These are phyloP conservation scores for Fusarium nisikadoi DNA, from an alignment of 2,329 filamentous ascomycete genomes.

Conservation along the genomic window DNA sequence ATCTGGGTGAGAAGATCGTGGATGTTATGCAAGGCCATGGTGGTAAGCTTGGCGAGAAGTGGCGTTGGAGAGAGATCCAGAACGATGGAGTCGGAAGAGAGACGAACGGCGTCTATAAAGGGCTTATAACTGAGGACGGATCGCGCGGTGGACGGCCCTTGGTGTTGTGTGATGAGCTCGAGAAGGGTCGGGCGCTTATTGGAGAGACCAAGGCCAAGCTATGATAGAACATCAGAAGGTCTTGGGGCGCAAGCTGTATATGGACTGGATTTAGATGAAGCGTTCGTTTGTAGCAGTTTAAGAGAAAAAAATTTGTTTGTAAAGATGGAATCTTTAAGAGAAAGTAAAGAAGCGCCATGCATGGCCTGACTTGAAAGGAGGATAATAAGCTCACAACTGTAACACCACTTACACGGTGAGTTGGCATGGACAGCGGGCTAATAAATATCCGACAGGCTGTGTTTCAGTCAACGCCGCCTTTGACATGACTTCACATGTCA, in stretches of 20 bases:
- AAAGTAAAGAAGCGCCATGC: neutral
- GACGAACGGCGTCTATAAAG: constrained; percentile 51
- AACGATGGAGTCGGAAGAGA: constrained; percentile 49
- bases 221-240: constrained; percentile 37
- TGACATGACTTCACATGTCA: neutral
- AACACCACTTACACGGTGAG: constrained; percentile 5
- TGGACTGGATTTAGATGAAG: constrained; percentile 18
- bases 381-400: constrained; percentile 10
- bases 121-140: constrained; percentile 63
- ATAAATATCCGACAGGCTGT: constrained; percentile 19
- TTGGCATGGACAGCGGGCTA: constrained; percentile 23
- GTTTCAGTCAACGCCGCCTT: constrained; percentile 17
- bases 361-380: constrained; percentile 14
- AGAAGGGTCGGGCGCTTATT: constrained; percentile 39
- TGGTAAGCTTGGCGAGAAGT: constrained; percentile 65
- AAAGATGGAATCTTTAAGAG: neutral
- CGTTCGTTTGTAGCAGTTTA: constrained; percentile 23
- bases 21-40: constrained; percentile 63
- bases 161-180: constrained; percentile 58
- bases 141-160: constrained; percentile 61
- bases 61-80: constrained; percentile 71
- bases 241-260: neutral
- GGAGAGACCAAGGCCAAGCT: constrained; percentile 39
- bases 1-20: constrained; percentile 70
- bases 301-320: neutral